A percentile compares a stretch with the other conserved stretches of the same genome.
phyloP scores from a whole-genome alignment of 1,139 yeast genomes.

The Lodderomyces parapsilosis region DNA sequence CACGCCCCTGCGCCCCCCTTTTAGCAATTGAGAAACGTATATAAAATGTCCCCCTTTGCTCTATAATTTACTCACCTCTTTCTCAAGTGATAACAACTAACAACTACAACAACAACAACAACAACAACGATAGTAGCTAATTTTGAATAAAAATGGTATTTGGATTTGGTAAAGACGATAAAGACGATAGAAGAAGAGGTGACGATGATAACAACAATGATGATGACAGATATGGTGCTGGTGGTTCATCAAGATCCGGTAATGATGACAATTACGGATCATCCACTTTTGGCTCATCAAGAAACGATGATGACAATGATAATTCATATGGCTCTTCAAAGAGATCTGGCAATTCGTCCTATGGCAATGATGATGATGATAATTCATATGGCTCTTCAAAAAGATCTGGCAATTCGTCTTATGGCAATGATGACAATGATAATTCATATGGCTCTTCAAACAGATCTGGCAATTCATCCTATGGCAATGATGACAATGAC shows the following conservation, averaged over 20 bases:
- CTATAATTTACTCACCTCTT: too few relatives aligned
- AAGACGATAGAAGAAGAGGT: slow-evolving; percentile 13
- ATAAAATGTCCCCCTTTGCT: too few relatives aligned
- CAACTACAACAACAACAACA: too few relatives aligned
- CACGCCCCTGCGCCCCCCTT: too few relatives aligned
- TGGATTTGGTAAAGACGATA: slow-evolving; percentile 26
- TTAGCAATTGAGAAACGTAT: too few relatives aligned
- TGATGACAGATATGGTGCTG: slow-evolving; percentile 8
- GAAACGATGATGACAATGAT: slow-evolving; percentile 4
- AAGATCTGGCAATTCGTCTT: slow-evolving; percentile 16
- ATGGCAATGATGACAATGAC: slow-evolving; percentile 10
- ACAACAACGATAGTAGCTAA: background rate
- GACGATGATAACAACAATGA: slow-evolving; percentile 3
- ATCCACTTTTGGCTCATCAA: too few relatives aligned
- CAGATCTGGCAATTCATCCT: slow-evolving; percentile 12
- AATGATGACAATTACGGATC: slow-evolving; percentile 15
- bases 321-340: slow-evolving; percentile 17
- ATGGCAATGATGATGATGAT: slow-evolving; percentile 16
- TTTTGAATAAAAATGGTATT: slow-evolving; percentile 25
- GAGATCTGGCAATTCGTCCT: slow-evolving; percentile 20
- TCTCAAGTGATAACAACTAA: too few relatives aligned
- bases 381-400: slow-evolving; percentile 20
- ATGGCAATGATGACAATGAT: slow-evolving; percentile 20
- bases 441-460: slow-evolving; percentile 18
- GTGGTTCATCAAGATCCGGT: slow-evolving; percentile 11